These are phyloP conservation scores for Leptoxyphium fumago DNA, from an alignment of 2,329 filamentous ascomycete species.

Conservation along the genomic window DNA sequence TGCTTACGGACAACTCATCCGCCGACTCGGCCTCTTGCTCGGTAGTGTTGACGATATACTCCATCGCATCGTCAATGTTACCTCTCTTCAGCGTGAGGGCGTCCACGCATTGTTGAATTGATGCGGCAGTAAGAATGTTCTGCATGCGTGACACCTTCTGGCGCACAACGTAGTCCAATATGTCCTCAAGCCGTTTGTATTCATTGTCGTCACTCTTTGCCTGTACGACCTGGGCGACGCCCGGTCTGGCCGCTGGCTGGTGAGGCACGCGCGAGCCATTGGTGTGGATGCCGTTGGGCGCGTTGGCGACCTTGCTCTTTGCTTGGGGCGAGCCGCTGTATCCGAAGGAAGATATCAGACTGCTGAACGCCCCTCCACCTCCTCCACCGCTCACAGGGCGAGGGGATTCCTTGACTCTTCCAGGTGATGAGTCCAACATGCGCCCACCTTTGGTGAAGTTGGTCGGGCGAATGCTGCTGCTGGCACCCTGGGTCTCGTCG, in stretches of 20 bases:
- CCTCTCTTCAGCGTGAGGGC: conserved; percentile 37
- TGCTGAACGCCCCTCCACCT: conserved; percentile 8
- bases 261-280: conserved; percentile 10
- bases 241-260: background rate
- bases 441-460: conserved; percentile 35
- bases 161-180: conserved; percentile 34
- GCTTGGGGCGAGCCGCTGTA: conserved; percentile 8
- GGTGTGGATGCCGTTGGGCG: conserved; percentile 28
- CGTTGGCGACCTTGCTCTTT: conserved; percentile 5
- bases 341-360: conserved; percentile 11
- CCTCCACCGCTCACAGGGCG: background rate
- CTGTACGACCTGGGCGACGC: conserved; percentile 30
- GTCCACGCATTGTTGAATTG: conserved; percentile 33
- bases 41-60: conserved; percentile 28
- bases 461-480: conserved; percentile 46
- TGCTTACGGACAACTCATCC: conserved; percentile 12
- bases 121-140: conserved; percentile 31
- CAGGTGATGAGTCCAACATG: conserved; percentile 18
- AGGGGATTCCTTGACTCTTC: conserved; percentile 16
- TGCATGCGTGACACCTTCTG: conserved; percentile 39
- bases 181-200: conserved; percentile 33
- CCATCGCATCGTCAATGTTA: conserved; percentile 41
- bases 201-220: conserved; percentile 18
- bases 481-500: conserved; percentile 22
- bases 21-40: conserved; percentile 14